Evolutionary conservation across 2,329 filamentous ascomycete genomes (phyloP), one percentile per base, ranked within the genome.

Genomic region (Clathrospora elynae): DNA sequence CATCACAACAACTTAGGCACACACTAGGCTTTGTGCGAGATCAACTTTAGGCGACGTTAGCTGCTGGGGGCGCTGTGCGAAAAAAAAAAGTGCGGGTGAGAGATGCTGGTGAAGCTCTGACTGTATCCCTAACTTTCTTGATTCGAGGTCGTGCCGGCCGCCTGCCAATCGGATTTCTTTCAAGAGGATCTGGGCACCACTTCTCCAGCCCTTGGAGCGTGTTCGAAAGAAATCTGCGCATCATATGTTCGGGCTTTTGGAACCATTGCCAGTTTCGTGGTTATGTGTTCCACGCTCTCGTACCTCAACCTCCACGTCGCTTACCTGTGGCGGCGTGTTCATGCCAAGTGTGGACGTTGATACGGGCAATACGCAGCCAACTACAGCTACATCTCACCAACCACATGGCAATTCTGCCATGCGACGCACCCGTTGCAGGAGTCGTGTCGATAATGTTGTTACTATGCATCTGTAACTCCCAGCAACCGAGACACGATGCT

Each of bases 231-330:
- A 50, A 56, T 55, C 49, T 44, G 41, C 49, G 35, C 40, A 51
- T 36, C 40, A 43, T 50, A 34, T 49, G 45, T 44, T 22, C 19
- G 25, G 38, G 42, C 36, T 34, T n/a, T 24, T 41, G 37, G 23
- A 16, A 18, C 30, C 23, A 17, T 34, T 34, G 23, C 37, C 40
- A 41, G 43, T 42, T 35, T 33, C 23, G 43, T 30, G 38, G 37
- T n/a, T n/a, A 46, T 32, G 37, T 44, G 53, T 55, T 53, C 53
- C 53, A 53, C 18, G 28, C 44, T 35, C 11, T 28, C 31, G 30
- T 37, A 35, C 37, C 47, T 41, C 46, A 38, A 52, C 49, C 45
- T 55, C 57, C 40, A 44, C 39, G 35, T 38, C 37, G 25, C 32
- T 46, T 46, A 28, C 43, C 23, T 9, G 19, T 23, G n/a, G 24